Conservation (phyloP, 306 rosid species). For the Fragaria iinumae region DNA sequence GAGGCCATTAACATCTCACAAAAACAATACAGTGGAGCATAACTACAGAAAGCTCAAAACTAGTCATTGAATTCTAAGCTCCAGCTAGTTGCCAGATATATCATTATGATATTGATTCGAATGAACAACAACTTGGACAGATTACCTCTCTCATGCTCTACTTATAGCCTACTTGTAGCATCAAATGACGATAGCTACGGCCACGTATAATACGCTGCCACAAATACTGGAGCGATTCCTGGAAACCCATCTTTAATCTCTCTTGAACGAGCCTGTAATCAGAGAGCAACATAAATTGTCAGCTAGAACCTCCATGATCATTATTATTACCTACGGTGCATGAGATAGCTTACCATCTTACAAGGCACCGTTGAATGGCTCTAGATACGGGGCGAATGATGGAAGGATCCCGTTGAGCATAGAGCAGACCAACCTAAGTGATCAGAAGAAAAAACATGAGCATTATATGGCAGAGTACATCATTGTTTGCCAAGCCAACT, state of each 20-base stretch:
- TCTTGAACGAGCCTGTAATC: slow-evolving; percentile 83
- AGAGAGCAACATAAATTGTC: slow-evolving; percentile 10
- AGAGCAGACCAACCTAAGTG: slow-evolving; percentile 82
- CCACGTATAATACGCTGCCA: slow-evolving; percentile 84
- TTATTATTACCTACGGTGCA: neutral
- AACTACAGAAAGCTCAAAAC: neutral
- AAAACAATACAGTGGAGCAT: neutral
- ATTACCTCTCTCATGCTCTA: slow-evolving; percentile 46
- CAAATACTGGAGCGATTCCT: slow-evolving; percentile 40
- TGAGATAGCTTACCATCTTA: slow-evolving; percentile 77
- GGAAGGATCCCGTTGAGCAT: slow-evolving; percentile 86
- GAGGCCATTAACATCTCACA: neutral
- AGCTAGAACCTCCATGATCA: slow-evolving; percentile 8
- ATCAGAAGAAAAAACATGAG: slow-evolving; percentile 5
- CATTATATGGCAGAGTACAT: neutral
- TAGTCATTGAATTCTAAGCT: slow-evolving; percentile 5
- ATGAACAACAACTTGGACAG: slow-evolving; percentile 3
- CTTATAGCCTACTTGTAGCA: slow-evolving; percentile 74
- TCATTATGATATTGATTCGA: neutral
- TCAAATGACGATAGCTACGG: slow-evolving; percentile 94
- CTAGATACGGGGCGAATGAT: slow-evolving; percentile 81
- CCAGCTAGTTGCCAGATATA: neutral
- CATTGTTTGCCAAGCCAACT: neutral
- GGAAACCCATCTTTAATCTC: slow-evolving; percentile 57
- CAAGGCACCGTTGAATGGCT: slow-evolving; percentile 88